phyloP scores from a whole-genome alignment of 208 protist species.

The Wallacemonas rigidus region DNA sequence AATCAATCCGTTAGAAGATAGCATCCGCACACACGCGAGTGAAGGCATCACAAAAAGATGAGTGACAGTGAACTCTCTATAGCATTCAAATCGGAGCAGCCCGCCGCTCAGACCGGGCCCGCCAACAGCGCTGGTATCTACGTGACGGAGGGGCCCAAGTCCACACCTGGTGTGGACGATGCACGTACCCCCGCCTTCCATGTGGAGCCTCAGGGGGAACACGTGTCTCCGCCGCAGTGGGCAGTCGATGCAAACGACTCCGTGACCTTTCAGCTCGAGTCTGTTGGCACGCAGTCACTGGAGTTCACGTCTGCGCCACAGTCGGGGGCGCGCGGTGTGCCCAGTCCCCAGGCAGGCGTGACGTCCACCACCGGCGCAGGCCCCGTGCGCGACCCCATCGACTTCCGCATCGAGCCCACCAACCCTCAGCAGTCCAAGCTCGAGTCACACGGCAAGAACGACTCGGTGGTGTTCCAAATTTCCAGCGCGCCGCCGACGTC shows the following conservation, averaged over 20 bases:
- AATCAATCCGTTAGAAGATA: constrained; percentile 17
- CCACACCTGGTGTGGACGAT: neutral
- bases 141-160: neutral
- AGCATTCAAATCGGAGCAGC: constrained; percentile 1
- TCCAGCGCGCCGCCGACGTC: neutral
- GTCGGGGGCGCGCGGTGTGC: neutral
- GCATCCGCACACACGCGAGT: neutral
- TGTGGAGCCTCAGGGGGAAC: neutral
- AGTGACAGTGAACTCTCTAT: constrained; percentile 12
- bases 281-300: neutral
- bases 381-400: neutral
- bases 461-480: constrained; percentile 16
- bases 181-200: neutral
- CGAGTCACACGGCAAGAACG: neutral
- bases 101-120: neutral
- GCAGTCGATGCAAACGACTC: constrained; percentile 8
- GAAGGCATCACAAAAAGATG: neutral
- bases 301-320: constrained; percentile 3
- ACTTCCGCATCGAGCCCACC: constrained; percentile 1
- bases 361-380: neutral
- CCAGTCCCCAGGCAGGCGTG: neutral
- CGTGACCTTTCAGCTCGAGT: constrained; percentile 13
- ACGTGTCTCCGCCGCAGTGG: constrained; percentile 15
- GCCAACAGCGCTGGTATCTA: neutral
- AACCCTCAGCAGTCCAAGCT: no score